Evolutionary conservation across 306 rosid species (phyloP).

Genomic region (Fagus crenata): DNA sequence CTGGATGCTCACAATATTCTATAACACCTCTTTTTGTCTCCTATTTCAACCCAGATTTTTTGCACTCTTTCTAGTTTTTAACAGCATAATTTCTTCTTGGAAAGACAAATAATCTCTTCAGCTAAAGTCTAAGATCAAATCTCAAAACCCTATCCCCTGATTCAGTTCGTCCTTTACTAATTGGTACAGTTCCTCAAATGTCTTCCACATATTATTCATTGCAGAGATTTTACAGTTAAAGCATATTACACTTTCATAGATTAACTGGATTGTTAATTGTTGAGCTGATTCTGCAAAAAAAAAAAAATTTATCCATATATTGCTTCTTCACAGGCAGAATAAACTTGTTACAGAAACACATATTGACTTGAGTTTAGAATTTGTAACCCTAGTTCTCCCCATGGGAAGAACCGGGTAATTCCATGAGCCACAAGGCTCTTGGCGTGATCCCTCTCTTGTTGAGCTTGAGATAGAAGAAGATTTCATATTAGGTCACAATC

Average conservation of each 20-base stretch:
- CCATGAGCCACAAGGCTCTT: too few species aligned
- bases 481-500: constrained; percentile 5
- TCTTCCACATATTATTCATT: background rate
- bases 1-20: background rate
- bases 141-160: background rate
- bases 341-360: background rate
- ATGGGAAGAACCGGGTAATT: too few species aligned
- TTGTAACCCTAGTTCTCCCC: background rate
- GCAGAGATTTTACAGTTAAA: background rate
- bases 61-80: background rate
- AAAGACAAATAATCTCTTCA: background rate
- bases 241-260: background rate
- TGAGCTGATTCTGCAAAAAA: too few species aligned
- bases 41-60: background rate
- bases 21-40: background rate
- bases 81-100: background rate
- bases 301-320: too few species aligned
- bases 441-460: constrained; percentile 2
- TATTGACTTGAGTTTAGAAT: background rate
- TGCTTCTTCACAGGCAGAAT: too few species aligned
- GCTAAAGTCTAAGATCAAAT: constrained; percentile 10
- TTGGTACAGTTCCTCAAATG: background rate
- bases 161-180: background rate
- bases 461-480: background rate
- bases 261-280: too few species aligned